Percentiles rank a stretch among this genome's conserved stretches.
Evolutionary conservation across 106 monocot genomes (phyloP).

Genomic region (Phalaenopsis aphrodite): DNA sequence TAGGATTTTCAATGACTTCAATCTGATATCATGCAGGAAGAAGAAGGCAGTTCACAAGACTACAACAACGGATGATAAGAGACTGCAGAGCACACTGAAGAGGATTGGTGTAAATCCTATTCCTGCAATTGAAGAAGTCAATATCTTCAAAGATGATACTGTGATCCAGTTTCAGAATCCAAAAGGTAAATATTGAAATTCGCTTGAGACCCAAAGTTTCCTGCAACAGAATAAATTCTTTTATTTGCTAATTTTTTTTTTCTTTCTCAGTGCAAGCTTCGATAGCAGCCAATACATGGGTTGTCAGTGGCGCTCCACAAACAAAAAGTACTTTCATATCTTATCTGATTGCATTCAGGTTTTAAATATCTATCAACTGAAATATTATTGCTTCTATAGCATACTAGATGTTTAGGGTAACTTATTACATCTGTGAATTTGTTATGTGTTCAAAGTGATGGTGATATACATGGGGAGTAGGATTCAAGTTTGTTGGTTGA

Average conservation of each 20-base stretch:
- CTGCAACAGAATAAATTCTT: background rate
- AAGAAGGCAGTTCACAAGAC: conserved; percentile 82
- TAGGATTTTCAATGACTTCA: background rate
- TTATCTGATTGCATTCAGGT: background rate
- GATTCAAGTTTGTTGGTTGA: too few species aligned
- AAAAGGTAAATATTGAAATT: conserved; percentile 32
- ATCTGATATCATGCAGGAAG: conserved; percentile 33
- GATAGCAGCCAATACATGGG: conserved; percentile 81
- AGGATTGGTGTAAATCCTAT: conserved; percentile 71
- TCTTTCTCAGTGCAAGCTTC: conserved; percentile 69
- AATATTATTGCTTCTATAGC: background rate
- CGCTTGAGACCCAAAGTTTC: background rate
- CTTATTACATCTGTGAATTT: background rate
- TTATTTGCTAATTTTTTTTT: conserved; percentile 7
- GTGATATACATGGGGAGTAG: too few species aligned
- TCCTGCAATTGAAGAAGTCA: conserved; percentile 70
- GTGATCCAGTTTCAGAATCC: conserved; percentile 74
- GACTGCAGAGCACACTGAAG: conserved; percentile 75
- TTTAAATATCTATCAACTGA: background rate
- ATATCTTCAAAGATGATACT: conserved; percentile 71
- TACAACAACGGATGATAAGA: conserved; percentile 66
- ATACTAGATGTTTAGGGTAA: background rate
- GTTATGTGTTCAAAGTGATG: too few species aligned
- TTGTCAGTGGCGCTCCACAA: conserved; percentile 67
- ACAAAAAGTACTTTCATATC: conserved; percentile 50